Percentiles rank a stretch among this genome's conserved stretches.
Conservation (phyloP, 177 flowering plant species). For the Vitis hybrid region DNA sequence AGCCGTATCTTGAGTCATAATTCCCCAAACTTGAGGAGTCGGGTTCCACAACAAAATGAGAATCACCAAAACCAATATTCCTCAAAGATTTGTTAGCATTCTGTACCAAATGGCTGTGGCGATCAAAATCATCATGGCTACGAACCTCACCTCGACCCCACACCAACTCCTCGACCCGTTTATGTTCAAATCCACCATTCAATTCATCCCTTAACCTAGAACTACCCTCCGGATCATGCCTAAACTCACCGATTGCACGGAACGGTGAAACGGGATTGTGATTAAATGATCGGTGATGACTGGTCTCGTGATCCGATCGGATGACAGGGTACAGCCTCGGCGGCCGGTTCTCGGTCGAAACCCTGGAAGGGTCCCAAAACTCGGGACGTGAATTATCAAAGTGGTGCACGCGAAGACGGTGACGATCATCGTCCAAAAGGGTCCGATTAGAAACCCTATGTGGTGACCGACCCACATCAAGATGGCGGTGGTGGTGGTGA, state of each 20-base stretch:
- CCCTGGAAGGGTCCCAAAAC: slow-evolving; percentile 19
- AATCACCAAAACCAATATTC: slow-evolving; percentile 1
- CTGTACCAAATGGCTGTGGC: background rate
- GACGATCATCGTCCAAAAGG: slow-evolving; percentile 4
- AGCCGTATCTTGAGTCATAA: slow-evolving; percentile 11
- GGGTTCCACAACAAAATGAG: background rate
- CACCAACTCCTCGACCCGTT: slow-evolving; percentile 8
- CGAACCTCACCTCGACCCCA: background rate
- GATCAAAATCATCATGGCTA: slow-evolving; percentile 8
- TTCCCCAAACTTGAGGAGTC: slow-evolving; percentile 8
- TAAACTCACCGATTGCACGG: slow-evolving; percentile 10
- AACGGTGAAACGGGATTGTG: slow-evolving; percentile 12
- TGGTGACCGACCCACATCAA: background rate
- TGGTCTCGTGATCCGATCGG: slow-evolving; percentile 8
- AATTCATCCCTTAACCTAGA: slow-evolving; percentile 21
- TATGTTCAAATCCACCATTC: slow-evolving; percentile 16
- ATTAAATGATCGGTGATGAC: slow-evolving; percentile 7
- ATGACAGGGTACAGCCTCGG: background rate
- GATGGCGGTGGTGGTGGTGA: slow-evolving; percentile 2
- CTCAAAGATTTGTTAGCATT: slow-evolving; percentile 12
- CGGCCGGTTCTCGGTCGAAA: slow-evolving; percentile 6
- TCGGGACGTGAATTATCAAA: slow-evolving; percentile 7
- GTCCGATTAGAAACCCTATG: background rate
- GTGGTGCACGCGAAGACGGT: slow-evolving; percentile 11
- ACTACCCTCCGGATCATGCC: slow-evolving; percentile 22